Base-by-base conservation (phyloP, 1,284 basidiomycete species). In the Apiotrichum sp. region DNA sequence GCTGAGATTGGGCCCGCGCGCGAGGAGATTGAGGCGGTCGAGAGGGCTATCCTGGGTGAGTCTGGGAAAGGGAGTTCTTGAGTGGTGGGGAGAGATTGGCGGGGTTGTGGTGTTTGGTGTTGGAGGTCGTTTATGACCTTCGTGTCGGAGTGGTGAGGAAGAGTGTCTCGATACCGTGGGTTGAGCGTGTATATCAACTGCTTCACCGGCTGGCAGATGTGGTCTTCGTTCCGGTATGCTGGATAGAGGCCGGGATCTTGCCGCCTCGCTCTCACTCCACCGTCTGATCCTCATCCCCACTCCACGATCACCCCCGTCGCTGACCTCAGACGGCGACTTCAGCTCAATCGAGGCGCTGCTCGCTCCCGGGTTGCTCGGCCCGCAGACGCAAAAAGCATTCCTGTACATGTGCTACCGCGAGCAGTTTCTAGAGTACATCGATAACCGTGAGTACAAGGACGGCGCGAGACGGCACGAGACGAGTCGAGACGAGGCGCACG, bases 401-500 rank as follows among this genome's bases (percentile, higher is more conserved):
- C 62, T 78, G 38, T 80, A 73, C 63, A 63, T 75, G 55, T 65
- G 70, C 54, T 72, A 65, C 45, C 58, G 74, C 6, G 69, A 73
- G 43, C 72, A 78, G 53, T 78, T 77, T 57, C 65, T 78, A 29
- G 78, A 79, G 59, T 74, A 77, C 56, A 74, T 80, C 40, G 79
- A 80, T 57, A 77, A 79, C 48, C 70, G 78, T 65, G 67, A 73
- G 67, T 67, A 4, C 14, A 3, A 16, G 34, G 32, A 13, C n/a
- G 29, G 29, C 29, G 29, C 29, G 29, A 29, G 29, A 29, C 29
- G 29, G 29, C 29, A 29, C 29, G 3, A 29, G 29, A 29, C 29
- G 29, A 29, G 29, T 3, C 29, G 3, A 29, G 29, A 29, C 29
- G 29, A 29, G 29, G 29, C 29, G 29, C 29, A 29, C 3, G 29